Conservation (phyloP, 768 basidiomycete genomes). For the Naganishia vaughanmartiniae region DNA sequence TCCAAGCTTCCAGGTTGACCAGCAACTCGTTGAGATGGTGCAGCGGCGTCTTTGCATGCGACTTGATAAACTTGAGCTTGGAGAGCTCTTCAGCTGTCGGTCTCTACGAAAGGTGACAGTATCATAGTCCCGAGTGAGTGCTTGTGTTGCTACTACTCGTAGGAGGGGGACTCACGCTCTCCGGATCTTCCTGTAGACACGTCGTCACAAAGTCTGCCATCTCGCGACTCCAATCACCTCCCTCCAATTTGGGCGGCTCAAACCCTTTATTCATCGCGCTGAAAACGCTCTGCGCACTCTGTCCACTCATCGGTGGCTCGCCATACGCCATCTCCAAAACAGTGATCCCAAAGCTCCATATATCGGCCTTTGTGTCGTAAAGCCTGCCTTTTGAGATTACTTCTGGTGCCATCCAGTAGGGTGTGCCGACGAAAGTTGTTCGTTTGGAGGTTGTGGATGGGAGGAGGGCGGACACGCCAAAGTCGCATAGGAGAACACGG, state of each 20-base stretch:
- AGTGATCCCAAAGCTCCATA: slow-evolving; percentile 96
- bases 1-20: slow-evolving; percentile 70
- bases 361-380: slow-evolving; percentile 96
- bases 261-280: slow-evolving; percentile 75
- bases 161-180: slow-evolving; percentile 60
- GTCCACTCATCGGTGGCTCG: slow-evolving; percentile 85
- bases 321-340: slow-evolving; percentile 95
- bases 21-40: slow-evolving; percentile 76
- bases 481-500: slow-evolving; percentile 94
- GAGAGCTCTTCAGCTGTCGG: slow-evolving; percentile 81
- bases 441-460: slow-evolving; percentile 75
- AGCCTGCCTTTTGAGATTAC: slow-evolving; percentile 81
- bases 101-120: slow-evolving; percentile 58
- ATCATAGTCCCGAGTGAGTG: background rate
- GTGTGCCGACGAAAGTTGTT: slow-evolving; percentile 93
- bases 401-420: slow-evolving; percentile 99
- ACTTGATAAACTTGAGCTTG: slow-evolving; percentile 83
- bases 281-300: slow-evolving; percentile 80
- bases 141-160: background rate
- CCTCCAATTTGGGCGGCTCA: slow-evolving; percentile 74
- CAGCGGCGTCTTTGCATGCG: slow-evolving; percentile 64
- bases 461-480: slow-evolving; percentile 92
- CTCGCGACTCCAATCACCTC: slow-evolving; percentile 75
- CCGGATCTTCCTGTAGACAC: slow-evolving; percentile 77
- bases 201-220: slow-evolving; percentile 82